These are phyloP conservation scores for Dryas octopetala DNA, from an alignment of 306 rosid genomes.

Conservation along the genomic window DNA sequence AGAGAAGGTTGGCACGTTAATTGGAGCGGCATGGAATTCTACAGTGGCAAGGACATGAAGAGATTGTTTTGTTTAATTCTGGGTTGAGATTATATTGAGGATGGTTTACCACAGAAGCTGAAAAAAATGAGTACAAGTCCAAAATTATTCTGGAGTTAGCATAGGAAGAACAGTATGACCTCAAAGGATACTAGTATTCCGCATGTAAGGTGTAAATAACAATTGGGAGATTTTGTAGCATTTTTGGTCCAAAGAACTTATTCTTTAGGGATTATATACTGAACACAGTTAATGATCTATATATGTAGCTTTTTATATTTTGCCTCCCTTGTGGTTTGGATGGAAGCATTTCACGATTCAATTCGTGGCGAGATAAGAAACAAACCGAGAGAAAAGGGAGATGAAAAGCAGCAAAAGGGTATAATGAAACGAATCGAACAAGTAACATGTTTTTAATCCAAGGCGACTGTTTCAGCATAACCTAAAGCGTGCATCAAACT, in stretches of 20 bases:
- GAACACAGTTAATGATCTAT: no score
- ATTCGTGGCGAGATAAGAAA: no score
- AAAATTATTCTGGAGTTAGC: not conserved
- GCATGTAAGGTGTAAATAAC: not conserved
- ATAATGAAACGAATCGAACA: no score
- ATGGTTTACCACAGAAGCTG: slow-evolving; percentile 10
- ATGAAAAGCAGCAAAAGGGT: no score
- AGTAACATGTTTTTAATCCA: not conserved
- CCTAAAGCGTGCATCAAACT: not conserved
- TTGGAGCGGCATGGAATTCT: slow-evolving; percentile 61
- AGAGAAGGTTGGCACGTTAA: slow-evolving; percentile 85
- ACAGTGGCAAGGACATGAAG: slow-evolving; percentile 49
- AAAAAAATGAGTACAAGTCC: not conserved
- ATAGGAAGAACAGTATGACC: not conserved
- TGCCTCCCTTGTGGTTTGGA: not conserved
- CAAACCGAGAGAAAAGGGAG: no score
- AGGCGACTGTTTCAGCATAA: not conserved
- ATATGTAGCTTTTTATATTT: no score
- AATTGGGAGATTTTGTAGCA: not conserved
- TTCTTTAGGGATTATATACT: not conserved
- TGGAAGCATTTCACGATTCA: no score
- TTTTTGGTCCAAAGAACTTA: not conserved
- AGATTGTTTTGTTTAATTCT: not conserved
- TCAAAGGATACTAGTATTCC: not conserved
- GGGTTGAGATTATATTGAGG: not conserved